Conservation (phyloP, 352 stramenopile species). For the Phytophthora hybrid region DNA sequence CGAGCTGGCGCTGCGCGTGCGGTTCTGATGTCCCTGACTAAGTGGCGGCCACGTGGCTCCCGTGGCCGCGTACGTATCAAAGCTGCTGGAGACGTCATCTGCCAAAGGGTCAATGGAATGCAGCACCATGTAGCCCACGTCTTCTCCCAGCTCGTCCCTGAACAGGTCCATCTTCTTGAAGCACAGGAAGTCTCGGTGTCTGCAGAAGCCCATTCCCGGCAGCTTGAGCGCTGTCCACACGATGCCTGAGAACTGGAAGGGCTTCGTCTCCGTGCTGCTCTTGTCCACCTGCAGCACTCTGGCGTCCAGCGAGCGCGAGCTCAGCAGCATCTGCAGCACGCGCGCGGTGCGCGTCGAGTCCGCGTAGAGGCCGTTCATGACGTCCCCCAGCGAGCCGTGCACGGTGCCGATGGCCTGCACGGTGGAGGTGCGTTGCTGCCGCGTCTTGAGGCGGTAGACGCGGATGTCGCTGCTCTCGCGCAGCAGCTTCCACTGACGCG, state of each 20-base stretch:
- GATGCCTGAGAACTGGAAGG: slow-evolving; percentile 81
- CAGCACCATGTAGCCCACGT: slow-evolving; percentile 74
- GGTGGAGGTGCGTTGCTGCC: slow-evolving; percentile 51
- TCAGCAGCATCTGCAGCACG: slow-evolving; percentile 72
- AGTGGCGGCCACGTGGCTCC: slow-evolving; percentile 41
- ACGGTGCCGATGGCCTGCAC: slow-evolving; percentile 72
- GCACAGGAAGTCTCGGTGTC: slow-evolving; percentile 75
- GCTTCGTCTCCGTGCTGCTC: slow-evolving; percentile 58
- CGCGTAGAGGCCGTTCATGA: slow-evolving; percentile 84
- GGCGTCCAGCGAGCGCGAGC: slow-evolving; percentile 60
- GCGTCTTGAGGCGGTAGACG: slow-evolving; percentile 59
- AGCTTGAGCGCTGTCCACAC: slow-evolving; percentile 75
- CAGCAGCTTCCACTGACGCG: slow-evolving; percentile 73
- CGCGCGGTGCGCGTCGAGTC: slow-evolving; percentile 73
- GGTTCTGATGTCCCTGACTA: slow-evolving; percentile 11
- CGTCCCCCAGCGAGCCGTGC: slow-evolving; percentile 67
- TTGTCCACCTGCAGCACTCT: slow-evolving; percentile 78
- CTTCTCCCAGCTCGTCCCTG: slow-evolving; percentile 66
- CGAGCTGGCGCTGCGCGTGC: slow-evolving; percentile 30
- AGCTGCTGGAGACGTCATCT: slow-evolving; percentile 33
- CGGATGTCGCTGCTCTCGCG: slow-evolving; percentile 67
- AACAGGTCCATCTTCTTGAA: slow-evolving; percentile 83
- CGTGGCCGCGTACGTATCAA: slow-evolving; percentile 25
- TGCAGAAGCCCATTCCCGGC: slow-evolving; percentile 58
- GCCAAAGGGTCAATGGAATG: slow-evolving; percentile 70